Conservation (phyloP, 2,329 filamentous ascomycete species). For the Cercospora beticola region DNA sequence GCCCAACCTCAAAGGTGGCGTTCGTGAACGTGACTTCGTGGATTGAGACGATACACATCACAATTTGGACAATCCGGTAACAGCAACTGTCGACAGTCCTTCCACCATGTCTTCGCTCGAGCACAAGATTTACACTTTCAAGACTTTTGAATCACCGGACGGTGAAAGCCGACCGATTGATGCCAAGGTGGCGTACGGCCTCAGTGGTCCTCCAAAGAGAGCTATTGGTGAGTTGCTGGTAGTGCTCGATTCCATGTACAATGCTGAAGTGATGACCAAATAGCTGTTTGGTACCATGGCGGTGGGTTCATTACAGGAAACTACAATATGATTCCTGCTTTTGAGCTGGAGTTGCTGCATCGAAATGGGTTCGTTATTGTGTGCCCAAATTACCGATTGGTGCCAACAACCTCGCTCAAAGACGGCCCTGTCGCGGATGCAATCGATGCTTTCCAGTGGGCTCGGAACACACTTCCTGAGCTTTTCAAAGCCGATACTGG, state of each 20-base stretch:
- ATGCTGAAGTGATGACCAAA: neutral
- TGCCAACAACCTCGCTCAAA: neutral
- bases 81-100: neutral
- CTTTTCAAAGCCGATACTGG: neutral
- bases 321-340: neutral
- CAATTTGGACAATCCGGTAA: neutral
- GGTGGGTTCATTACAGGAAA: neutral
- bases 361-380: neutral
- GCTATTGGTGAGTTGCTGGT: neutral
- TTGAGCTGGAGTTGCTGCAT: neutral
- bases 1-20: neutral
- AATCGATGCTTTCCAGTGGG: neutral
- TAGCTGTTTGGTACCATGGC: neutral
- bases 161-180: neutral
- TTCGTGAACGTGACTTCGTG: neutral
- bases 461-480: neutral
- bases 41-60: neutral
- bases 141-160: neutral
- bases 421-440: neutral
- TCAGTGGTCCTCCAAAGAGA: neutral
- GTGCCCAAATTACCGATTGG: neutral
- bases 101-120: neutral
- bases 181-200: neutral
- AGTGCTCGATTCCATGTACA: neutral
- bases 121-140: neutral